Percentiles rank a stretch among this genome's conserved stretches.
phyloP scores from a whole-genome alignment of 805 yeast genomes.

The Suhomyces canberraensis region DNA sequence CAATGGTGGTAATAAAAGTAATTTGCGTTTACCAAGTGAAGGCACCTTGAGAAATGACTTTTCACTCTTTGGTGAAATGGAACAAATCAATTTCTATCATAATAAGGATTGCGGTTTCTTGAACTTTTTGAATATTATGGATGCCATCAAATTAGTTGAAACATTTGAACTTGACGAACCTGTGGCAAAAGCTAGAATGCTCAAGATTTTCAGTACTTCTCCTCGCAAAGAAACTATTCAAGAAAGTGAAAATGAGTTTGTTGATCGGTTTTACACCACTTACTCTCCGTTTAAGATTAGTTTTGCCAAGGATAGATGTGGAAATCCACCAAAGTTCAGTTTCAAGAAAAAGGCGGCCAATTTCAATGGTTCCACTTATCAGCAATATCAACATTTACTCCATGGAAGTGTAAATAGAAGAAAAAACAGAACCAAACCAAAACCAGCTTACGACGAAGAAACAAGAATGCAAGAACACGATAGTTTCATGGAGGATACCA shows the following conservation, averaged over 20 bases:
- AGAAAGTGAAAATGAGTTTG: slow-evolving; percentile 24
- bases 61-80: slow-evolving; percentile 62
- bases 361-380: slow-evolving; percentile 9
- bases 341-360: slow-evolving; percentile 42
- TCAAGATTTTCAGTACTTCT: slow-evolving; percentile 46
- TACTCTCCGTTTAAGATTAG: slow-evolving; percentile 57
- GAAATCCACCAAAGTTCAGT: slow-evolving; percentile 60
- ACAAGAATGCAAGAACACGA: slow-evolving; percentile 9
- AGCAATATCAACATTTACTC: slow-evolving; percentile 13
- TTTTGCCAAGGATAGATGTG: slow-evolving; percentile 80
- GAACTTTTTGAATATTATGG: slow-evolving; percentile 60
- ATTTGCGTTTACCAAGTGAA: slow-evolving; percentile 35
- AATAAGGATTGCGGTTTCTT: slow-evolving; percentile 73
- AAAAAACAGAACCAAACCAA: slow-evolving; percentile 1
- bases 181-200: slow-evolving; percentile 33
- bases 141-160: slow-evolving; percentile 64
- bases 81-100: slow-evolving; percentile 69
- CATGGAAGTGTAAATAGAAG: slow-evolving; percentile 7
- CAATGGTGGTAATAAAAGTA: not conserved
- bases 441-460: slow-evolving; percentile 10
- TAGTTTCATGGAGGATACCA: slow-evolving; percentile 18
- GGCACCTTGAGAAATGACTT: slow-evolving; percentile 57
- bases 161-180: slow-evolving; percentile 39
- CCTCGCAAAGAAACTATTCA: not conserved
- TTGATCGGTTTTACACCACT: slow-evolving; percentile 33